These are phyloP conservation scores for Aspergillus conjunctus DNA, from an alignment of 495 filamentous ascomycete genomes.

Conservation along the genomic window DNA sequence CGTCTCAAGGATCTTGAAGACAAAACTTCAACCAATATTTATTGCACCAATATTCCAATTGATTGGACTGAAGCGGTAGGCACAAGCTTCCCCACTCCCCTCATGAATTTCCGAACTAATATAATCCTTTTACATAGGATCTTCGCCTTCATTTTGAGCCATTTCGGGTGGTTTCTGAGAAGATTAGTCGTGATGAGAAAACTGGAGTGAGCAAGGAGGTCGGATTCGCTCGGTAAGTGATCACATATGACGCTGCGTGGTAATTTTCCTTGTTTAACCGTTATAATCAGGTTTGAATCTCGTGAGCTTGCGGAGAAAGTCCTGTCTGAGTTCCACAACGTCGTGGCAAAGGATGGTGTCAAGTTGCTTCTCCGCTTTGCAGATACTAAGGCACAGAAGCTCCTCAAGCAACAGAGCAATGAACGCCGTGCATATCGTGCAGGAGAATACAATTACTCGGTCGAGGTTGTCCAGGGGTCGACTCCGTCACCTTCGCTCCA, in stretches of 20 bases:
- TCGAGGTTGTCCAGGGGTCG: conserved; percentile 49
- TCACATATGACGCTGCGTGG: not conserved
- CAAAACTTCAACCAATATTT: conserved; percentile 86
- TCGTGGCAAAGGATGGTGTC: conserved; percentile 66
- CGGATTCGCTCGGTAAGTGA: conserved; percentile 86
- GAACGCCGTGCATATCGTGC: conserved; percentile 90
- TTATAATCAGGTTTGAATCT: conserved; percentile 68
- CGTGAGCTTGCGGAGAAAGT: conserved; percentile 87
- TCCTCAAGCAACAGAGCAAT: conserved; percentile 90
- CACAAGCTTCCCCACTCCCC: no score
- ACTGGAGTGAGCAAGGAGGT: conserved; percentile 93
- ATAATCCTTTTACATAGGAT: conserved; percentile 32
- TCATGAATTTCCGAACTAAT: not conserved
- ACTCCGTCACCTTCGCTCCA: conserved; percentile 43
- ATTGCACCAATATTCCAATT: conserved; percentile 92
- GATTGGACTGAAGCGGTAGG: conserved; percentile 84
- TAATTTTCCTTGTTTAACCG: conserved; percentile 3
- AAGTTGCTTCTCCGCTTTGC: conserved; percentile 93
- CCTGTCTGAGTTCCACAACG: conserved; percentile 76
- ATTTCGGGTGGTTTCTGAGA: conserved; percentile 82
- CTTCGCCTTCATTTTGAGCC: conserved; percentile 63
- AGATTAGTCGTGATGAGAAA: conserved; percentile 82
- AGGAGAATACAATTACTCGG: conserved; percentile 82
- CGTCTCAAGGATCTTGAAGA: conserved; percentile 92
- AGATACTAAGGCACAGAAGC: conserved; percentile 93